phyloP scores from a whole-genome alignment of 2,329 filamentous ascomycete genomes.

The Colletotrichum lentis region DNA sequence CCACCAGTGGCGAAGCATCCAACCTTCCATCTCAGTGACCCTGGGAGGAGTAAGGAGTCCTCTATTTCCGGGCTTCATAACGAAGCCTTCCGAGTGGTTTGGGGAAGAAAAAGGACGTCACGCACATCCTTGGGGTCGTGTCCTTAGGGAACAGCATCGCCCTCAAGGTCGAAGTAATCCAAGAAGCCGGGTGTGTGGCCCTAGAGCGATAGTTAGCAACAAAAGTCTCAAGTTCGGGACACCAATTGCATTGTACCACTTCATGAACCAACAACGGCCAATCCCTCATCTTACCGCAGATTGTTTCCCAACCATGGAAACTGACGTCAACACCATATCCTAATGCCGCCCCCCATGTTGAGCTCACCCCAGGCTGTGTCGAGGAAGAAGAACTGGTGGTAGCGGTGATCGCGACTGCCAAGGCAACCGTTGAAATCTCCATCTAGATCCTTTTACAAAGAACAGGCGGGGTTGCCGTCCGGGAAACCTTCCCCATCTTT shows the following conservation, averaged over 20 bases:
- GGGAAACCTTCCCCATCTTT: neutral
- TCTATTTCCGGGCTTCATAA: neutral
- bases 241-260: neutral
- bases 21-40: neutral
- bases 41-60: slow-evolving; percentile 47
- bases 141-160: too few relatives aligned
- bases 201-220: neutral
- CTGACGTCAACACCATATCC: neutral
- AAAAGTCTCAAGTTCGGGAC: neutral
- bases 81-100: neutral
- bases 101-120: neutral
- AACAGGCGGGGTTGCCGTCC: neutral
- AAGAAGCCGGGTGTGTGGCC: neutral
- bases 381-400: neutral
- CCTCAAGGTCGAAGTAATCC: neutral
- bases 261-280: neutral
- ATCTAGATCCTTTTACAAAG: neutral
- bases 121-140: too few relatives aligned
- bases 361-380: neutral
- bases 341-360: neutral
- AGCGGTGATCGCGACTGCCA: neutral
- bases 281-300: neutral
- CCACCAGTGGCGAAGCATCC: neutral
- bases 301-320: neutral
- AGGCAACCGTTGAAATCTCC: neutral